Evolutionary conservation across 2,329 filamentous ascomycete genomes (phyloP).

Genomic region (Mycosphaerella arachidis): DNA sequence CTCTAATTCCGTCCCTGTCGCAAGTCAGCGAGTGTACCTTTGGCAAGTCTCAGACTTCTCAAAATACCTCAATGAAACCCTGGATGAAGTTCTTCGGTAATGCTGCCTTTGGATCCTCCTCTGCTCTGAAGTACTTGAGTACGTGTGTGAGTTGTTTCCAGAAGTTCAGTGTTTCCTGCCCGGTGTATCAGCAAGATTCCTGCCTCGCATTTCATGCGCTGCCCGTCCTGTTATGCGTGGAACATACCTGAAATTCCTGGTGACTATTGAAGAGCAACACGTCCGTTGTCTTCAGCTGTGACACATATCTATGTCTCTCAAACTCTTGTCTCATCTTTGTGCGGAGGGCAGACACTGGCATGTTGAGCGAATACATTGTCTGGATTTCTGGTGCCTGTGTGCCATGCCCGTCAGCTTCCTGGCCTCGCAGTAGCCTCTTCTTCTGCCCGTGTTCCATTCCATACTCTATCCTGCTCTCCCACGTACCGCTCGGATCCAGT

Average conservation of each 20-base stretch:
- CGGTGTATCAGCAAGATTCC: neutral
- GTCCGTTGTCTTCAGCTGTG: slow-evolving; percentile 82
- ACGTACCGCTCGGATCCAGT: slow-evolving; percentile 93
- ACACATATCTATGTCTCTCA: slow-evolving; percentile 89
- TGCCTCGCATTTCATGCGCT: neutral
- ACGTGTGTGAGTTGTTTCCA: slow-evolving; percentile 97
- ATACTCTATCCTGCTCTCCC: neutral
- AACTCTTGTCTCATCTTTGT: slow-evolving; percentile 96
- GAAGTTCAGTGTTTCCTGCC: slow-evolving; percentile 94
- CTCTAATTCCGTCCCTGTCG: slow-evolving; percentile 24
- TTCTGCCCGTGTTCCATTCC: neutral
- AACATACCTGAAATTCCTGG: slow-evolving; percentile 80
- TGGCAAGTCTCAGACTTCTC: too few species aligned
- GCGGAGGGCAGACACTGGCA: slow-evolving; percentile 80
- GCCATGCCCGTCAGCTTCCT: neutral
- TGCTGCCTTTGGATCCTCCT: slow-evolving; percentile 70
- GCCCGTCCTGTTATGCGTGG: neutral
- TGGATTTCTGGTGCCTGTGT: slow-evolving; percentile 89
- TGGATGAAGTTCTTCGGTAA: slow-evolving; percentile 88
- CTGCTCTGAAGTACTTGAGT: slow-evolving; percentile 92
- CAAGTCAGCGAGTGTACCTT: slow-evolving; percentile 5
- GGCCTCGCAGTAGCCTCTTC: neutral
- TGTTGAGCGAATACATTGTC: slow-evolving; percentile 89
- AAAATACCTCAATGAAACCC: slow-evolving; percentile 84
- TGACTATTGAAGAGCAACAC: slow-evolving; percentile 87